These are phyloP conservation scores for Drosera capensis DNA, from an alignment of 148 eudicot genomes.

Conservation along the genomic window DNA sequence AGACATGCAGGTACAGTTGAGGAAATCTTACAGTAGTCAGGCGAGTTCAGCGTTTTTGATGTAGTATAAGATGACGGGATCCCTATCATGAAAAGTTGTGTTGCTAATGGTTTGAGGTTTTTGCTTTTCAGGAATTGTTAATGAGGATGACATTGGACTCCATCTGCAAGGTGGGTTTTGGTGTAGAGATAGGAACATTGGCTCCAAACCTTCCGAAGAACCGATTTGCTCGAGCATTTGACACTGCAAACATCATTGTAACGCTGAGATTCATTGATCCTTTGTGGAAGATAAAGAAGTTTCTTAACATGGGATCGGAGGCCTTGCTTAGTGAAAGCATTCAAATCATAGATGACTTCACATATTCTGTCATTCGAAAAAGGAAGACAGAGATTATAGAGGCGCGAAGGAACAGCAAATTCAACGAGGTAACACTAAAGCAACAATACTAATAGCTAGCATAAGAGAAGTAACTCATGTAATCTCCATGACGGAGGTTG, in stretches of 20 bases:
- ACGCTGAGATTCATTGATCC: slow-evolving; percentile 89
- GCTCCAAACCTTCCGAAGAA: slow-evolving; percentile 61
- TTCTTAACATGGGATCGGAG: slow-evolving; percentile 70
- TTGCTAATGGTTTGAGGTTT: not conserved
- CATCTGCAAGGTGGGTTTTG: slow-evolving; percentile 95
- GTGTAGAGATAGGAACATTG: slow-evolving; percentile 86
- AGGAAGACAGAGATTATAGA: slow-evolving; percentile 61
- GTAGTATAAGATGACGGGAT: not conserved
- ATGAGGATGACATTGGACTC: slow-evolving; percentile 97
- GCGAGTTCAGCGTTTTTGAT: not conserved
- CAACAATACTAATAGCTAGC: not conserved
- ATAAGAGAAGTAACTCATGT: no score
- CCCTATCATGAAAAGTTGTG: no score
- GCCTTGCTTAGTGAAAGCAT: slow-evolving; percentile 69
- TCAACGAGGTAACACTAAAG: slow-evolving; percentile 27
- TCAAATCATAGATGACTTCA: slow-evolving; percentile 60
- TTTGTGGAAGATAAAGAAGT: slow-evolving; percentile 74
- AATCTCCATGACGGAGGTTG: no score
- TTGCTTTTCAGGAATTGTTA: slow-evolving; percentile 45
- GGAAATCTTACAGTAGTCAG: not conserved
- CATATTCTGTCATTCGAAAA: slow-evolving; percentile 69
- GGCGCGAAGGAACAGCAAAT: slow-evolving; percentile 19
- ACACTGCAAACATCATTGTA: slow-evolving; percentile 70
- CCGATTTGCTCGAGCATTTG: slow-evolving; percentile 66
- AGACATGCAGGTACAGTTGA: slow-evolving; percentile 62